Percentiles rank a stretch among this genome's conserved stretches.
phyloP scores from a whole-genome alignment of 257 asterid genomes.

The Asclepias syriaca region DNA sequence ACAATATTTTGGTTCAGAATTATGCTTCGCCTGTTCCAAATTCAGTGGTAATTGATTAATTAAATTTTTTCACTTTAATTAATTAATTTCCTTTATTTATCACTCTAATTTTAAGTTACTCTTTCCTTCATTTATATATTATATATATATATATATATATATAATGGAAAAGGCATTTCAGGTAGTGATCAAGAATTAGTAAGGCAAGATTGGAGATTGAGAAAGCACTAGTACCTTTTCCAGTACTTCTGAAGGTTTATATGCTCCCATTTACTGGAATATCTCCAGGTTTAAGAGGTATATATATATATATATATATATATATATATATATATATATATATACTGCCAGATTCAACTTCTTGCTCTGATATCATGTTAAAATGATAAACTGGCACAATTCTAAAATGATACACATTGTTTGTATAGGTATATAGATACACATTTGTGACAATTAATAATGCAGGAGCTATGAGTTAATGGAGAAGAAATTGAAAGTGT shows the following conservation, averaged over 20 bases:
- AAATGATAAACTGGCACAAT: no score
- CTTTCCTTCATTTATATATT: no score
- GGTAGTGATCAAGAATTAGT: slow-evolving; percentile 44
- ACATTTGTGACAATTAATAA: no score
- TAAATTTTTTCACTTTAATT: neutral
- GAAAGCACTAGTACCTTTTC: slow-evolving; percentile 17
- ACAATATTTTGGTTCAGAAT: slow-evolving; percentile 40
- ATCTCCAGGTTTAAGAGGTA: slow-evolving; percentile 52
- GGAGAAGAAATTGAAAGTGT: slow-evolving; percentile 61
- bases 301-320: neutral
- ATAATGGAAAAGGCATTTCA: slow-evolving; percentile 47
- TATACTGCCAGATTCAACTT: no score
- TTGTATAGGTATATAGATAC: no score
- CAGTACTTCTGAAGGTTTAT: slow-evolving; percentile 24
- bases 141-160: no score
- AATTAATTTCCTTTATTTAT: no score
- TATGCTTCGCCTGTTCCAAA: slow-evolving; percentile 26
- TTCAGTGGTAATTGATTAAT: slow-evolving; percentile 33
- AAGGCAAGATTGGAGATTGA: slow-evolving; percentile 42
- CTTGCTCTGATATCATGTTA: no score
- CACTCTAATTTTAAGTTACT: no score
- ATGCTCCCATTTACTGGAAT: slow-evolving; percentile 60
- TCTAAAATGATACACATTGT: no score
- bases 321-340: no score
- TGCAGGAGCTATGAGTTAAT: slow-evolving; percentile 73